phyloP scores from a whole-genome alignment of 805 yeast species.

The Candida dajiaensis region DNA sequence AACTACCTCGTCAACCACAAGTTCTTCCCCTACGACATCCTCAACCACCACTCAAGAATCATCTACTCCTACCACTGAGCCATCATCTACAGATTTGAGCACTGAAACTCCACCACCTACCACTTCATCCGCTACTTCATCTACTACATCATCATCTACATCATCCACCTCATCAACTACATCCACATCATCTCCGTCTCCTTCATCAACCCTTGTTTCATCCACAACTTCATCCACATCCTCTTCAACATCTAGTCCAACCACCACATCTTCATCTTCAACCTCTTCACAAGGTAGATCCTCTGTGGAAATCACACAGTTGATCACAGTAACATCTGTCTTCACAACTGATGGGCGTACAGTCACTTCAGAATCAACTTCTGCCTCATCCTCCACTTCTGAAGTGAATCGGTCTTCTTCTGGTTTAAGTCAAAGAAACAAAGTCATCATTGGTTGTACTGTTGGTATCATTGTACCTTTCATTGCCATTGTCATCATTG shows the following conservation, averaged over 20 bases:
- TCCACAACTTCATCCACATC: constrained; percentile 1
- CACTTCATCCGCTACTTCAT: constrained; percentile 5
- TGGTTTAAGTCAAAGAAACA: constrained; percentile 44
- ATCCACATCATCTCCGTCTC: constrained; percentile 9
- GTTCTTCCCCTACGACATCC: constrained; percentile 1
- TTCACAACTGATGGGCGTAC: constrained; percentile 26
- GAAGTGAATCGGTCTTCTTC: constrained; percentile 2
- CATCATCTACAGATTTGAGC: constrained; percentile 5
- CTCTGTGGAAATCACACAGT: constrained; percentile 3
- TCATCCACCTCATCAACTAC: constrained; percentile 8
- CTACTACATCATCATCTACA: constrained; percentile 9
- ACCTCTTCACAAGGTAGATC: constrained; percentile 15
- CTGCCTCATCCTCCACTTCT: constrained; percentile 17
- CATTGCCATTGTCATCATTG: constrained; percentile 21
- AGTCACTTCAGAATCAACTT: constrained; percentile 24
- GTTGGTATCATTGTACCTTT: constrained; percentile 69
- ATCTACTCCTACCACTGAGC: constrained; percentile 2
- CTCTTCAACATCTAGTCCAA: constrained; percentile 3
- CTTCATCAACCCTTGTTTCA: constrained; percentile 5
- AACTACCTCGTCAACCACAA: neutral
- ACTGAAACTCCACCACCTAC: constrained; percentile 7
- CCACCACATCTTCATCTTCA: constrained; percentile 16
- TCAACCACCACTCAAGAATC: neutral
- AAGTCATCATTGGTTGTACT: constrained; percentile 60
- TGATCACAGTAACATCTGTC: constrained; percentile 29